These are phyloP conservation scores for Colletotrichum lentis DNA, from an alignment of 2,329 filamentous ascomycete genomes.

Conservation along the genomic window DNA sequence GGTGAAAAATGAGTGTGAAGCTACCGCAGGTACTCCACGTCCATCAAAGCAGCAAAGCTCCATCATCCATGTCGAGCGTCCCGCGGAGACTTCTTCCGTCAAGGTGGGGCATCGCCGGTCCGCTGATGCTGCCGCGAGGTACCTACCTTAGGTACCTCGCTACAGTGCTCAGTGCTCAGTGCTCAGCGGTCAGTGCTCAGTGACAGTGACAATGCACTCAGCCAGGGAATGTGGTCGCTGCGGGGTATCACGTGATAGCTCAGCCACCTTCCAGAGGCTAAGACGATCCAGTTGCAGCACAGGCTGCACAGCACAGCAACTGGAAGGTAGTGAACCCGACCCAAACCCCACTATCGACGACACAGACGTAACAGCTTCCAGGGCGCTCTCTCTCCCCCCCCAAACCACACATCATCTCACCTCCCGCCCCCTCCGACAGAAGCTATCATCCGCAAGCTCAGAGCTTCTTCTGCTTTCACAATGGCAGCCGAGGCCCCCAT, in stretches of 20 bases:
- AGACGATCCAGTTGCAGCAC: conserved; percentile 31
- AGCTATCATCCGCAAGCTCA: conserved; percentile 28
- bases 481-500: conserved; percentile 67
- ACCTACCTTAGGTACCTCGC: no score
- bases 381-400: conserved; percentile 30
- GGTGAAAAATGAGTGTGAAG: not conserved
- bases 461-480: conserved; percentile 41
- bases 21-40: not conserved
- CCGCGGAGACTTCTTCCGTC: conserved; percentile 2
- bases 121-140: not conserved
- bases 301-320: conserved; percentile 8
- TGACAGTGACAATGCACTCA: not conserved
- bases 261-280: conserved; percentile 31
- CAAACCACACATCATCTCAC: conserved; percentile 27
- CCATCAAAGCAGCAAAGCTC: conserved; percentile 9
- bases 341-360: conserved; percentile 38
- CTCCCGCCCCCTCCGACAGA: conserved; percentile 45
- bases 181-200: not conserved
- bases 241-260: conserved; percentile 52
- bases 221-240: conserved; percentile 31
- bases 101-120: not conserved
- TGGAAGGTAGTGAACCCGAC: conserved; percentile 25
- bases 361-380: conserved; percentile 39
- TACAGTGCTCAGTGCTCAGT: no score
- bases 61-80: conserved; percentile 2